These are phyloP conservation scores for Trichophyton mentagrophytes DNA, from an alignment of 2,329 filamentous ascomycete species.

Conservation along the genomic window DNA sequence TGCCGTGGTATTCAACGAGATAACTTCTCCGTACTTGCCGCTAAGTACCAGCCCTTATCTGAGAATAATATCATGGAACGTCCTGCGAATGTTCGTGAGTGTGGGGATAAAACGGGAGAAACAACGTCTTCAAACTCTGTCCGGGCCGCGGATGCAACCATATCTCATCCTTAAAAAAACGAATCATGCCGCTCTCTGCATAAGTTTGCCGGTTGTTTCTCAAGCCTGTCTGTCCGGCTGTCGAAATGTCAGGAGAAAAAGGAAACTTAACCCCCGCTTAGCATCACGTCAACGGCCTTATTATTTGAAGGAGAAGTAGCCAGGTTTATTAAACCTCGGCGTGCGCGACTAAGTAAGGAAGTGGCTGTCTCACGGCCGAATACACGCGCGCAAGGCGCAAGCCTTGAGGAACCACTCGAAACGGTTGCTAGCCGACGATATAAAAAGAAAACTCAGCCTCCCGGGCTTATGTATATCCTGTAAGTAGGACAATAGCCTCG, in stretches of 20 bases:
- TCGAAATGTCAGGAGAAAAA: background rate
- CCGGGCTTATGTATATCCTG: background rate
- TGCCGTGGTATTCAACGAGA: background rate
- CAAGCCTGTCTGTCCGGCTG: background rate
- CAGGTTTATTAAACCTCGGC: background rate
- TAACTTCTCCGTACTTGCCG: background rate
- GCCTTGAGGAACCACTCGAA: background rate
- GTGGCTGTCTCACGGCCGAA: background rate
- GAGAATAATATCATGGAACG: background rate
- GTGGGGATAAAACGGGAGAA: background rate
- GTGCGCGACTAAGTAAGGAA: background rate
- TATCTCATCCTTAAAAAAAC: background rate
- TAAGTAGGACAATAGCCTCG: background rate
- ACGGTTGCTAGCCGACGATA: background rate
- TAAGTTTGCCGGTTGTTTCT: background rate
- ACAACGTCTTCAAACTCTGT: background rate
- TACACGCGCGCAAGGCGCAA: constrained; percentile 3
- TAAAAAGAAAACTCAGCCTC: background rate
- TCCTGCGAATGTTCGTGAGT: background rate
- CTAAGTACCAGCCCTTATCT: background rate
- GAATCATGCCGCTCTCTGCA: background rate
- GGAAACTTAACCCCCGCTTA: background rate
- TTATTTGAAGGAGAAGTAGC: background rate
- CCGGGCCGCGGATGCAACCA: background rate
- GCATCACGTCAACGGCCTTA: background rate